Percentiles rank a stretch among this genome's conserved stretches.
Conservation (phyloP, 2,329 filamentous ascomycete genomes). For the Nigrograna mackinnonii region DNA sequence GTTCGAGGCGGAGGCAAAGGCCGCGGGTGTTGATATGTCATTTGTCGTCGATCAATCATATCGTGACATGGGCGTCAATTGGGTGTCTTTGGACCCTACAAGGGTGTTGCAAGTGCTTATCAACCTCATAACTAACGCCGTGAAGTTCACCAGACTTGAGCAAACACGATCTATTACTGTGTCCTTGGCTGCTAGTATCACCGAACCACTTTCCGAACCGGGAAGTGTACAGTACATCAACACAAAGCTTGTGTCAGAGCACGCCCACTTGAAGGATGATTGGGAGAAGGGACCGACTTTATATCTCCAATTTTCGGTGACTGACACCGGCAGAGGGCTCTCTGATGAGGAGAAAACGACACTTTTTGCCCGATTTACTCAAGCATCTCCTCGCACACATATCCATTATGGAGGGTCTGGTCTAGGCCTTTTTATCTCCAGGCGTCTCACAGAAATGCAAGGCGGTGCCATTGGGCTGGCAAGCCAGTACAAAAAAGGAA, state of each 20-base stretch:
- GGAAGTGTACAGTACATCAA: conserved; percentile 38
- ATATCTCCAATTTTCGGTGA: conserved; percentile 40
- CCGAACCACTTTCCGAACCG: conserved; percentile 32
- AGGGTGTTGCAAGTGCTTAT: conserved; percentile 23
- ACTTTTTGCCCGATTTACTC: conserved; percentile 35
- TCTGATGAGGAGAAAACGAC: conserved; percentile 36
- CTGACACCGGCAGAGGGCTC: conserved; percentile 46
- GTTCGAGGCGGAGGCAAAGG: conserved; percentile 40
- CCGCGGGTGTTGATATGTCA: conserved; percentile 27
- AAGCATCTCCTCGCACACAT: conserved; percentile 35
- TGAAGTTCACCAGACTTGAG: conserved; percentile 37
- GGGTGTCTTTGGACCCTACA: conserved; percentile 46
- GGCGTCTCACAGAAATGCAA: conserved; percentile 34
- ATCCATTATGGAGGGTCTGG: conserved; percentile 45
- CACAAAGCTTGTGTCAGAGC: conserved; percentile 16
- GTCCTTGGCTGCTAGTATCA: conserved; percentile 33
- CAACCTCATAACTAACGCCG: conserved; percentile 34
- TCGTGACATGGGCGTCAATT: conserved; percentile 37
- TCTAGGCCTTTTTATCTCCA: conserved; percentile 36
- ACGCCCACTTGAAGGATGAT: conserved; percentile 23
- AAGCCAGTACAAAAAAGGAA: conserved; percentile 24
- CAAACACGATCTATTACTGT: conserved; percentile 39
- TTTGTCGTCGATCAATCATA: conserved; percentile 41
- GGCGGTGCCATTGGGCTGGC: conserved; percentile 34
- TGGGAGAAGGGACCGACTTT: conserved; percentile 39